Evolutionary conservation across 2,329 filamentous ascomycete species (phyloP), one percentile per base, ranked within the genome.

Genomic region (Pseudofabraea citricarpa): DNA sequence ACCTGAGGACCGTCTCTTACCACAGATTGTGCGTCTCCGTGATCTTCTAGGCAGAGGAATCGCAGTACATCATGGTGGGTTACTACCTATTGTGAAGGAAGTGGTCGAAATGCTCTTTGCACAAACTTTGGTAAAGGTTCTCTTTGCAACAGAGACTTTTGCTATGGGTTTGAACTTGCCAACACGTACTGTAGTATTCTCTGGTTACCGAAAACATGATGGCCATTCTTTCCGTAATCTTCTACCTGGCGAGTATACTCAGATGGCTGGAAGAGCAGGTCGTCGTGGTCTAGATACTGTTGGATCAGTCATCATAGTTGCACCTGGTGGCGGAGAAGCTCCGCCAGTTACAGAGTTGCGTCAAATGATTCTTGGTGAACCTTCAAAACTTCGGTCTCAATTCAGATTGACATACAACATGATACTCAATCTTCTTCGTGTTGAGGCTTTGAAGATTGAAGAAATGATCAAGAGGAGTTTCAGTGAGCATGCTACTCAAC

Each of bases 391-490:
- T 38, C 81, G 90, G 36, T 97, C 91, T 6, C 93, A 98, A 60
- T 98, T 98, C 73, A 81, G 93, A 48, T 73, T 98, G 37, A 98
- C 94, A 0, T 98, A 98, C 72, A 98, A 97, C 67, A 98, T 98
- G 93, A 98, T 98, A 48, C 72, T 98, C 22, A 98, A 97, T 59
- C 73, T 98, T 23, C 73, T 98, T 38, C 85, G 93, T 26, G 93
- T 98, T 2, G 93, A 98, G 64, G 93, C 93, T 2, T 69, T 98
- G 52, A 97, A 96, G 70, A 97, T 98, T 55, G 93, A 98, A 64
- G 93, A 98, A 67, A 98, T 98, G 93, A 98, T 98, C 72, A 98
- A 98, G 75, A 85, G 93, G 53, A 96, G 90, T 64, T 98, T 98
- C 72, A 96, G 91, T 41, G 93, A 98, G 64, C 93, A 98, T 65